Base-by-base conservation (phyloP, 1,284 basidiomycete species). In the Rhodotorula mucilaginosa region DNA sequence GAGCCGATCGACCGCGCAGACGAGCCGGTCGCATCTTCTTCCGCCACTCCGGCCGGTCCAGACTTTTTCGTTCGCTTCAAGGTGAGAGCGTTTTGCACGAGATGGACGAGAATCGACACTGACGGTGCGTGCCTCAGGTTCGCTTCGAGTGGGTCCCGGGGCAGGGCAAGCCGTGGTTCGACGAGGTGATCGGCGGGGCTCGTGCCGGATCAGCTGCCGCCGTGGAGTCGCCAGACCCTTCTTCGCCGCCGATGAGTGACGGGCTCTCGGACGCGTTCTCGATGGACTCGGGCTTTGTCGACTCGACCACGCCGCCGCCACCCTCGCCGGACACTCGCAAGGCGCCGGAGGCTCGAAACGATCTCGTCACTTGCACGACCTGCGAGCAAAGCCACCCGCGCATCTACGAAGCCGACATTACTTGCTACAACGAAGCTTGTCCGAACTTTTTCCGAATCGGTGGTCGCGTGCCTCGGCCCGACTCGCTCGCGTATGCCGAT, bases 81-180 rank as follows among this genome's bases (percentile, higher is more conserved):
- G 57, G 70, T 66, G 23, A 49, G 54, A 29, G n/a, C n/a, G 13
- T 29, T 29, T 12, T 56, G 54, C n/a, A n/a, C n/a, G 19, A 13
- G 23, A 15, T 26, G 54, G n/a, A 26, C 10, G 26, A 29, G 12
- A 5, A 21, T 12, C n/a, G 5, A 19, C 1, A 21, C 3, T 47
- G 29, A 23, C 7, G 10, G 6, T 6, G 5, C 23, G 39, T 13
- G 44, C 21, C 16, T 12, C 61, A 74, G 74, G 69, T 75, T 18
- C 67, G 67, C 15, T 76, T 76, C 46, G 70, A 72, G 34, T 76
- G 74, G 74, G 69, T 70, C 16, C 52, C 64, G 4, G 54, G 58
- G 48, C 74, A 76, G 34, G 74, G 74, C 19, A 60, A 56, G 47
- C 70, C 73, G 2, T 76, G 74, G 74, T 76, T 76, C 58, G 60